Evolutionary conservation across 2,329 filamentous ascomycete species (phyloP).

Genomic region (Diaporthe velutina): DNA sequence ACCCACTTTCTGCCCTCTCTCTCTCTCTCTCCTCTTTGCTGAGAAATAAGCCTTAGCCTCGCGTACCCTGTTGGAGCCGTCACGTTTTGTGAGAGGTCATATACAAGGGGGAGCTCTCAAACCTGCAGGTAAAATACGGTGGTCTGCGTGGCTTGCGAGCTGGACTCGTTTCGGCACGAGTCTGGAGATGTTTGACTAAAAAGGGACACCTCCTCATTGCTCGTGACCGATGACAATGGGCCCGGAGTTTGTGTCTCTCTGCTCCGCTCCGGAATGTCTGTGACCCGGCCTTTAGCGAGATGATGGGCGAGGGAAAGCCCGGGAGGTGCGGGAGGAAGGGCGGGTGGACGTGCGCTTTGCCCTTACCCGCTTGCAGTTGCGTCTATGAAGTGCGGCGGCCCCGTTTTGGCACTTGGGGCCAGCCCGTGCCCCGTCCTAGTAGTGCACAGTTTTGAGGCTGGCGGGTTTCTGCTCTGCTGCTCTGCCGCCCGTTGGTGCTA

Average conservation of each 20-base stretch:
- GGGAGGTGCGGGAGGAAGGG: background rate
- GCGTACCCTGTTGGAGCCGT: background rate
- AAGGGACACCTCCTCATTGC: background rate
- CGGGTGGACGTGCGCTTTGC: background rate
- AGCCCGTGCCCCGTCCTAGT: background rate
- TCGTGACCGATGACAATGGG: background rate
- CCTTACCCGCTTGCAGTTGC: background rate
- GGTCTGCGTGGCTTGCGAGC: background rate
- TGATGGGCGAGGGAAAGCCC: background rate
- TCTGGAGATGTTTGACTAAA: too few species aligned
- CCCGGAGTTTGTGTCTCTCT: conserved; percentile 6
- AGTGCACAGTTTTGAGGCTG: background rate
- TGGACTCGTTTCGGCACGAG: background rate
- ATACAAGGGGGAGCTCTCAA: background rate
- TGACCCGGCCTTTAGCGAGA: conserved; percentile 23
- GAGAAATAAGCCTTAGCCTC: background rate
- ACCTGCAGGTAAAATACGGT: background rate
- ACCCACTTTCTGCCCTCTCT: background rate
- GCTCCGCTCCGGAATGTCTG: conserved; percentile 5
- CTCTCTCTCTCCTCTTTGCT: background rate
- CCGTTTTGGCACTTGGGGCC: background rate
- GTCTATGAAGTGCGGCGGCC: background rate
- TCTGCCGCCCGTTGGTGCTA: background rate
- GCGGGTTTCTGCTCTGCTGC: background rate
- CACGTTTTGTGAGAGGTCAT: conserved; percentile 17